phyloP scores from a whole-genome alignment of 2,329 filamentous ascomycete species.

The Clarireedia monteithiana region DNA sequence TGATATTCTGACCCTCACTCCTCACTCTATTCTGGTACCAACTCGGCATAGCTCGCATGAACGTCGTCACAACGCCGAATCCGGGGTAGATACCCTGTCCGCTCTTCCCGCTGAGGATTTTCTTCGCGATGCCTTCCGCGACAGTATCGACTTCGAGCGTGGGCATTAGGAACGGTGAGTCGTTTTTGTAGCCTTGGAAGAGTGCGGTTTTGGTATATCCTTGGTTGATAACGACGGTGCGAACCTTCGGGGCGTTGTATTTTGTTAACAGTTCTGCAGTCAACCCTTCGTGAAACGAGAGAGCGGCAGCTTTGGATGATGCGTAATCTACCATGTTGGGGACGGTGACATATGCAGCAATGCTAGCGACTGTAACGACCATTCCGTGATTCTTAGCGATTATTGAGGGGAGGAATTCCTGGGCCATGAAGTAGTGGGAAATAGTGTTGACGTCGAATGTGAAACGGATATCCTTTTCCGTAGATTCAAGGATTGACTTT shows the following conservation, averaged over 20 bases:
- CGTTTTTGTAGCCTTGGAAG: slow-evolving; percentile 47
- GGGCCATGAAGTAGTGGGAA: slow-evolving; percentile 57
- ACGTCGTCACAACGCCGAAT: slow-evolving; percentile 34
- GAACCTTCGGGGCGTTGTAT: slow-evolving; percentile 55
- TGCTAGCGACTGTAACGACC: slow-evolving; percentile 61
- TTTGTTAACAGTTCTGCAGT: slow-evolving; percentile 47
- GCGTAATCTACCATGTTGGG: slow-evolving; percentile 62
- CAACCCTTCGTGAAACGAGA: slow-evolving; percentile 62
- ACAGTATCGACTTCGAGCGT: slow-evolving; percentile 53
- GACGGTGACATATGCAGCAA: slow-evolving; percentile 52
- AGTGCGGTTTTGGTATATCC: slow-evolving; percentile 55
- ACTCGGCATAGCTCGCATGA: slow-evolving; percentile 47
- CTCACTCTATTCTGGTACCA: slow-evolving; percentile 54
- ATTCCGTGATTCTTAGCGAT: slow-evolving; percentile 59
- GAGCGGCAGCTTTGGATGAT: slow-evolving; percentile 56
- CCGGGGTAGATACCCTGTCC: slow-evolving; percentile 49
- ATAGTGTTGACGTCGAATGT: slow-evolving; percentile 67
- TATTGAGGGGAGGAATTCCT: slow-evolving; percentile 62
- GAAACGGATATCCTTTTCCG: slow-evolving; percentile 51
- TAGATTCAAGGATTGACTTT: slow-evolving; percentile 50
- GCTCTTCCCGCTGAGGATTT: slow-evolving; percentile 50
- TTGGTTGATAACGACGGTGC: slow-evolving; percentile 59
- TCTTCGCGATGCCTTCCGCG: slow-evolving; percentile 52
- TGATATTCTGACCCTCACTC: slow-evolving; percentile 28
- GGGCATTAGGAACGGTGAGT: slow-evolving; percentile 43